Conservation (phyloP, 2,329 filamentous ascomycete genomes). For the Exophiala phaeomuriformis region DNA sequence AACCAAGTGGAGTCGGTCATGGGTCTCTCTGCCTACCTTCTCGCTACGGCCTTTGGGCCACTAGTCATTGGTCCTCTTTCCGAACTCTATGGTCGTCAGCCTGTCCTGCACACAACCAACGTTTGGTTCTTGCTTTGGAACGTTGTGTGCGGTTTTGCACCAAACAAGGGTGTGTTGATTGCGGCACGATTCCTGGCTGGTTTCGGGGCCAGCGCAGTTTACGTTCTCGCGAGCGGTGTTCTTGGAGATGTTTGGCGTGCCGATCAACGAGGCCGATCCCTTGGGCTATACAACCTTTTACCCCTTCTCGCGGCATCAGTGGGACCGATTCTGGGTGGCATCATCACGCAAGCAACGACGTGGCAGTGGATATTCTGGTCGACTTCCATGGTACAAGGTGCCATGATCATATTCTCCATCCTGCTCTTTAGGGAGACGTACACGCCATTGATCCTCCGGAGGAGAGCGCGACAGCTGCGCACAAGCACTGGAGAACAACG, state of each 20-base stretch:
- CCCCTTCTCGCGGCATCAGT: slow-evolving; percentile 46
- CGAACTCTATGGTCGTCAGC: slow-evolving; percentile 44
- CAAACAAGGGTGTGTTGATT: slow-evolving; percentile 42
- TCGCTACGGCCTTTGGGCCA: slow-evolving; percentile 41
- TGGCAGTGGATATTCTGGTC: slow-evolving; percentile 38
- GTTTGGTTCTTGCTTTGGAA: slow-evolving; percentile 48
- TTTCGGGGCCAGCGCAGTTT: slow-evolving; percentile 45
- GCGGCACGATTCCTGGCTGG: slow-evolving; percentile 46
- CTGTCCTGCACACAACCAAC: slow-evolving; percentile 43
- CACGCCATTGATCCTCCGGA: slow-evolving; percentile 44
- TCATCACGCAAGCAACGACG: slow-evolving; percentile 42
- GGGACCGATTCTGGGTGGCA: slow-evolving; percentile 55
- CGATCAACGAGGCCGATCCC: slow-evolving; percentile 51
- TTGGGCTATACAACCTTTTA: slow-evolving; percentile 50
- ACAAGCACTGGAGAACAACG: slow-evolving; percentile 1
- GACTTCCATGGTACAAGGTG: slow-evolving; percentile 51
- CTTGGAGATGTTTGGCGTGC: slow-evolving; percentile 48
- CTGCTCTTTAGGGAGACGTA: slow-evolving; percentile 55
- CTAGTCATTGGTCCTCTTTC: slow-evolving; percentile 41
- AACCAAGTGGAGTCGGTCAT: slow-evolving; percentile 34
- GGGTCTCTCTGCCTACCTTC: slow-evolving; percentile 39
- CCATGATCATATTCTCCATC: slow-evolving; percentile 52
- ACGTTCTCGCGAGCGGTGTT: slow-evolving; percentile 37
- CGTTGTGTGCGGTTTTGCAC: slow-evolving; percentile 46
- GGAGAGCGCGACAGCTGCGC: neutral